These are phyloP conservation scores for Thozetella sp. DNA, from an alignment of 495 filamentous ascomycete genomes.

Conservation along the genomic window DNA sequence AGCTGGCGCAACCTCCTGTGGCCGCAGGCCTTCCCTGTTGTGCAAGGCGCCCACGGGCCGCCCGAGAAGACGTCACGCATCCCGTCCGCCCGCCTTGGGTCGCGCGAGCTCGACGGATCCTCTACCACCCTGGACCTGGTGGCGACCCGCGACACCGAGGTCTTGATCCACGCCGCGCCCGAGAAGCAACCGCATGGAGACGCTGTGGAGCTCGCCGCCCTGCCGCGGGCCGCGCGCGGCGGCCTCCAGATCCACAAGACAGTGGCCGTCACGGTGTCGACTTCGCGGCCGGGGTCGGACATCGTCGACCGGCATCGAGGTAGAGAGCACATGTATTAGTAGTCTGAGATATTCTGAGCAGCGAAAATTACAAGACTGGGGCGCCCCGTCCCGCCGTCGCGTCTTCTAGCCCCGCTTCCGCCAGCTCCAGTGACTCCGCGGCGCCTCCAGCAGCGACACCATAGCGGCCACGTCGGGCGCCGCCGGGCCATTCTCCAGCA, in stretches of 20 bases:
- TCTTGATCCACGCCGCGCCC: not conserved
- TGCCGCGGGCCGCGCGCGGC: not conserved
- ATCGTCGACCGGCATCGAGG: not conserved
- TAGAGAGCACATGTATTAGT: too few species aligned
- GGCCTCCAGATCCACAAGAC: not conserved
- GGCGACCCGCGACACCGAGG: not conserved
- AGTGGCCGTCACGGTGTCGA: not conserved
- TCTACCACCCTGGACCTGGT: not conserved
- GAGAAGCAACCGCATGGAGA: not conserved
- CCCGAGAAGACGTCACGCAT: not conserved
- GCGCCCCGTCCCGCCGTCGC: too few species aligned
- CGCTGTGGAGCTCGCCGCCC: not conserved
- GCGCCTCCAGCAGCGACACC: slow-evolving; percentile 12
- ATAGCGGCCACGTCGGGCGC: slow-evolving; percentile 19
- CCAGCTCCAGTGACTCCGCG: slow-evolving; percentile 22
- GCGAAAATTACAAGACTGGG: too few species aligned
- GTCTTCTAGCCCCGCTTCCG: not conserved
- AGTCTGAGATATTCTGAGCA: too few species aligned
- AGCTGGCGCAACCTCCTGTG: slow-evolving; percentile 20
- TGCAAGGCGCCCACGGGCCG: not conserved
- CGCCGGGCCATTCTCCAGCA: slow-evolving; percentile 21
- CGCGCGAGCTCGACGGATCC: not conserved
- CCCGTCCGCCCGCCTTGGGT: not conserved
- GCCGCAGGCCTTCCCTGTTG: slow-evolving; percentile 1
- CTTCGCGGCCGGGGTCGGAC: not conserved